Conservation (phyloP, 1,139 yeast species). For the Chernovozyma aurita region DNA sequence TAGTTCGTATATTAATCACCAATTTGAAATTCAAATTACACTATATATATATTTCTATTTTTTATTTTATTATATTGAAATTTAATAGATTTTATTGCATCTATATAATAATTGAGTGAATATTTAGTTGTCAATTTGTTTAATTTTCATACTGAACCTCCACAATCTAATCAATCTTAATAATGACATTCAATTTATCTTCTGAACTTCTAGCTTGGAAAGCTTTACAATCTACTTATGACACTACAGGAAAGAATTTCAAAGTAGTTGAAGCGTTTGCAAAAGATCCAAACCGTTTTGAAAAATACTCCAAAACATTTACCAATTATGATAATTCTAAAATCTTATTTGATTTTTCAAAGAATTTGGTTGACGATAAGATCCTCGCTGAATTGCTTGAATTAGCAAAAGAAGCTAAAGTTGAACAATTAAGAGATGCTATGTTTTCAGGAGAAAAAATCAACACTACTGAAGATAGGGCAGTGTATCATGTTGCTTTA, state of each 20-base stretch:
- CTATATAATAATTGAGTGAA: not conserved
- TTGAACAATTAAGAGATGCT: conserved; percentile 81
- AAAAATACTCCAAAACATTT: conserved; percentile 72
- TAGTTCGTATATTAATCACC: not conserved
- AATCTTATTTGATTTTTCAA: conserved; percentile 90
- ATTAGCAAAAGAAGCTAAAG: conserved; percentile 87
- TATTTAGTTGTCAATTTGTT: not conserved
- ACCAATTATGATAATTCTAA: conserved; percentile 80
- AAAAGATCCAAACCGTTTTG: conserved; percentile 69
- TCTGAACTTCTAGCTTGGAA: conserved; percentile 84
- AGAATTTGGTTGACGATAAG: conserved; percentile 86
- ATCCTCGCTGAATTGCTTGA: conserved; percentile 61
- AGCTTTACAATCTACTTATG: conserved; percentile 65
- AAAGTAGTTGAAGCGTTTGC: conserved; percentile 75
- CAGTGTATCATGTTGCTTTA: conserved; percentile 93
- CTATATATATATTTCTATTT: not conserved
- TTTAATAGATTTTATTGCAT: not conserved
- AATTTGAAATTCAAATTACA: not conserved
- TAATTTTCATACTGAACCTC: not conserved
- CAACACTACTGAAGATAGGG: conserved; percentile 93
- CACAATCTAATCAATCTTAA: no score
- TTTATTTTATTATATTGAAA: not conserved
- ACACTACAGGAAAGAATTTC: conserved; percentile 59
- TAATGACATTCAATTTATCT: conserved; percentile 52
- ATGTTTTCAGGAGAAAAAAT: conserved; percentile 92